A percentile compares a stretch with the other conserved stretches of the same genome.
phyloP scores from a whole-genome alignment of 2,329 filamentous ascomycete species.

The Sphaerostilbella broomeana region DNA sequence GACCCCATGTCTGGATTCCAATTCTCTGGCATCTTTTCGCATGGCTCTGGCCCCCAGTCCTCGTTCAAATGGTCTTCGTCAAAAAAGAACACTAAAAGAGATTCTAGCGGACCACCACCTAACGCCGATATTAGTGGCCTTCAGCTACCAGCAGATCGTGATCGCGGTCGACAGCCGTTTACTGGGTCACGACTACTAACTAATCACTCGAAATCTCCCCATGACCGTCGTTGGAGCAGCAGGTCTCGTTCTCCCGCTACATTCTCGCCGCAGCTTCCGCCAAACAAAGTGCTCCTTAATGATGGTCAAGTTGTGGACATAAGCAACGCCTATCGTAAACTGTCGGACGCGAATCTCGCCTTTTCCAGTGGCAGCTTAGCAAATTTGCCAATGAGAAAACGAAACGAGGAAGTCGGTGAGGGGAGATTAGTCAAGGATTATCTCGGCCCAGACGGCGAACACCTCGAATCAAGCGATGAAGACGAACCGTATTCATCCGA shows the following conservation, averaged over 20 bases:
- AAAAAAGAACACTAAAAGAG: slow-evolving; percentile 25
- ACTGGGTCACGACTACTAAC: slow-evolving; percentile 25
- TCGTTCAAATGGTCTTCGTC: slow-evolving; percentile 45
- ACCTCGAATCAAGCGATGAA: slow-evolving; percentile 64
- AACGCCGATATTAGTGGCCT: slow-evolving; percentile 44
- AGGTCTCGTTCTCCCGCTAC: slow-evolving; percentile 33
- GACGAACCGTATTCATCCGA: slow-evolving; percentile 58
- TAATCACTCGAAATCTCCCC: slow-evolving; percentile 47
- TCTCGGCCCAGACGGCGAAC: slow-evolving; percentile 57
- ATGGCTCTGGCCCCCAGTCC: slow-evolving; percentile 40
- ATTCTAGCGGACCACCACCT: no score
- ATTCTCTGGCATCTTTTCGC: slow-evolving; percentile 53
- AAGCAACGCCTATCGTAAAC: slow-evolving; percentile 60
- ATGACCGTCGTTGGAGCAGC: slow-evolving; percentile 36
- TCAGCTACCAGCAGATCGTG: slow-evolving; percentile 41
- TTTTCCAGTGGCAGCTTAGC: slow-evolving; percentile 58
- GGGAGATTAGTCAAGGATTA: slow-evolving; percentile 64
- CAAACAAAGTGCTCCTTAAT: slow-evolving; percentile 44
- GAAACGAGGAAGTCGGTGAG: slow-evolving; percentile 33
- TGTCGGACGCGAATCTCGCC: slow-evolving; percentile 65
- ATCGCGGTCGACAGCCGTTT: slow-evolving; percentile 35
- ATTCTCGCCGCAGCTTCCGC: slow-evolving; percentile 21
- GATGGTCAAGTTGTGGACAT: slow-evolving; percentile 60
- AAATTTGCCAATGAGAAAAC: slow-evolving; percentile 52
- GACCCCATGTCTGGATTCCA: slow-evolving; percentile 52